A percentile compares a stretch with the other conserved stretches of the same genome.
These are phyloP conservation scores for Balakata baccata DNA, from an alignment of 345 rosid genomes.

Conservation along the genomic window DNA sequence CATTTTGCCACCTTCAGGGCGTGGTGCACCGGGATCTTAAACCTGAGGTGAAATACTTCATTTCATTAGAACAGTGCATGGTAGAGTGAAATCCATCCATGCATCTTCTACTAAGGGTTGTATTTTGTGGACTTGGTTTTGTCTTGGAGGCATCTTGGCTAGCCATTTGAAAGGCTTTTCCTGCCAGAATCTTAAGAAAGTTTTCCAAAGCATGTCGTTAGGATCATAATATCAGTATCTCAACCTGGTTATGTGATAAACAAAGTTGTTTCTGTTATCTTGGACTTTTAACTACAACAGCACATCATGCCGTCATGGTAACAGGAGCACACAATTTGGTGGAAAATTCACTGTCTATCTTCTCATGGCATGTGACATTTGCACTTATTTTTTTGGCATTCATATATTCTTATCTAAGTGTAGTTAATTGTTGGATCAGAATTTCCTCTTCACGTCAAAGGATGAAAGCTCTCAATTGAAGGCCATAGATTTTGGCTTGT, in stretches of 20 bases:
- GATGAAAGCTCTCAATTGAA: slow-evolving; percentile 81
- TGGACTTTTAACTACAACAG: not conserved
- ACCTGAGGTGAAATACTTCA: slow-evolving; percentile 65
- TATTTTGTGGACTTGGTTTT: not conserved
- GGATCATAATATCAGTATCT: not conserved
- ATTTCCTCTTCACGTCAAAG: slow-evolving; percentile 79
- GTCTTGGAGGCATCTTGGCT: not conserved
- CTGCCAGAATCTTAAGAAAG: not conserved
- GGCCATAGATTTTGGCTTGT: slow-evolving; percentile 93
- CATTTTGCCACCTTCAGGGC: slow-evolving; percentile 93
- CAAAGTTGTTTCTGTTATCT: not conserved
- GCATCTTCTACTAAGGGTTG: not conserved
- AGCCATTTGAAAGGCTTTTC: not conserved
- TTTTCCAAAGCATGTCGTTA: not conserved
- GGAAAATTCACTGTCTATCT: not conserved
- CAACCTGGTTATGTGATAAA: not conserved
- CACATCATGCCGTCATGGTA: not conserved
- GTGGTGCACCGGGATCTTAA: slow-evolving; percentile 97
- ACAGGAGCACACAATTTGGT: not conserved
- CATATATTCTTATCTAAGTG: slow-evolving; percentile 19
- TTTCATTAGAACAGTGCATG: not conserved
- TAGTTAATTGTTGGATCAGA: slow-evolving; percentile 56
- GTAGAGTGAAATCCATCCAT: not conserved
- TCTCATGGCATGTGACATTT: not conserved
- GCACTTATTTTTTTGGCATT: slow-evolving; percentile 7